Conservation (phyloP, 352 stramenopile genomes). For the Phytophthora sojae region DNA sequence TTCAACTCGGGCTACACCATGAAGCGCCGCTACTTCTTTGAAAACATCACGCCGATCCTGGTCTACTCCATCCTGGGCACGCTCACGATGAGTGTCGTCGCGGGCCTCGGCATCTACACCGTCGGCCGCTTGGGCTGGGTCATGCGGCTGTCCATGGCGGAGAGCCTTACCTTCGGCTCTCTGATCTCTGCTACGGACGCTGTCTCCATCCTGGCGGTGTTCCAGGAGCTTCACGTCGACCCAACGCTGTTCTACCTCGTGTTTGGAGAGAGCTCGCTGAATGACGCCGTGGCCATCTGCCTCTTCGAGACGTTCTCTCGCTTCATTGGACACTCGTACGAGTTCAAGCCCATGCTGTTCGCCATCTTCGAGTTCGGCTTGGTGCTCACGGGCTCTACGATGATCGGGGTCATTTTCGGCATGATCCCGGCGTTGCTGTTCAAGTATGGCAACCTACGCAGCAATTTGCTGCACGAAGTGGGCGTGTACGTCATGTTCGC, state of each 20-base stretch:
- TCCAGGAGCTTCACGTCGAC: constrained; percentile 91
- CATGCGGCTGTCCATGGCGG: constrained; percentile 85
- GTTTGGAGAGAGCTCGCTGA: constrained; percentile 96
- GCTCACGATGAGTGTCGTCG: constrained; percentile 89
- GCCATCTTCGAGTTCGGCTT: constrained; percentile 91
- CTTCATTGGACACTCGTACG: constrained; percentile 91
- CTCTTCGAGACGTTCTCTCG: constrained; percentile 94
- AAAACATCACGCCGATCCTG: constrained; percentile 91
- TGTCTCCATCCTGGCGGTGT: constrained; percentile 93
- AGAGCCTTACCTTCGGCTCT: constrained; percentile 92
- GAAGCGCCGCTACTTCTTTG: constrained; percentile 93
- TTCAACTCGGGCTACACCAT: constrained; percentile 96
- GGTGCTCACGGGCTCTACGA: constrained; percentile 88
- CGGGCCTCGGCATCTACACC: constrained; percentile 79
- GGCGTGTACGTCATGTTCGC: constrained; percentile 90
- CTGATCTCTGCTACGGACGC: constrained; percentile 95
- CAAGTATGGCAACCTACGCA: constrained; percentile 91
- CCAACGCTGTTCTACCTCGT: constrained; percentile 95
- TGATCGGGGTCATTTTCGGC: constrained; percentile 89
- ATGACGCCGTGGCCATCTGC: constrained; percentile 95
- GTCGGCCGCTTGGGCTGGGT: constrained; percentile 69
- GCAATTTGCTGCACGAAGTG: constrained; percentile 89
- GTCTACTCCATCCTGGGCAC: constrained; percentile 93
- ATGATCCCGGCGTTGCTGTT: constrained; percentile 89
- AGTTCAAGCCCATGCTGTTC: constrained; percentile 76